Conservation (phyloP, 495 filamentous ascomycete genomes). For the Aspergillus homomorphus region DNA sequence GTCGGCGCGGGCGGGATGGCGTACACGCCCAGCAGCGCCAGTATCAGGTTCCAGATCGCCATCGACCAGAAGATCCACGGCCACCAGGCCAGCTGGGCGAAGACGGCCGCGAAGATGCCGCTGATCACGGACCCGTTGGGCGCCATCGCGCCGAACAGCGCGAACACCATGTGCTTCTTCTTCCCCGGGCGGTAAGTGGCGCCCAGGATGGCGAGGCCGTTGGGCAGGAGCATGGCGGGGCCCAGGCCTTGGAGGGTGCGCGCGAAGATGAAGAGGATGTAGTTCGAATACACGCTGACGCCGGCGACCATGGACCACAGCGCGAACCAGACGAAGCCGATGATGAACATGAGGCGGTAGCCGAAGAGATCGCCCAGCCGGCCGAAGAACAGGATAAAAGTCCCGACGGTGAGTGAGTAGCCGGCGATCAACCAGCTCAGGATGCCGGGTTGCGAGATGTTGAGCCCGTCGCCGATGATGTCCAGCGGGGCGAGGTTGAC, state of each 20-base stretch:
- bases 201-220: conserved; percentile 61
- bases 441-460: conserved; percentile 34
- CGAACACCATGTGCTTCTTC: conserved; percentile 63
- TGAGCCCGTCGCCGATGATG: conserved; percentile 47
- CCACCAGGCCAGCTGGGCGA: conserved; percentile 58
- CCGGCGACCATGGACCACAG: conserved; percentile 58
- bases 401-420: conserved; percentile 59
- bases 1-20: conserved; percentile 46
- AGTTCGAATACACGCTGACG: conserved; percentile 44
- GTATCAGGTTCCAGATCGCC: conserved; percentile 41
- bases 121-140: conserved; percentile 55
- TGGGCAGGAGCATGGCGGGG: conserved; percentile 59
- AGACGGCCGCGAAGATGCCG: conserved; percentile 46
- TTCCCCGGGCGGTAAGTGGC: conserved; percentile 49
- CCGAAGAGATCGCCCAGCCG: conserved; percentile 59
- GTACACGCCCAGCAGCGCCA: conserved; percentile 37
- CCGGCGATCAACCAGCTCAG: conserved; percentile 55
- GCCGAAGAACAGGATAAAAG: conserved; percentile 63
- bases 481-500: conserved; percentile 38
- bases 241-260: conserved; percentile 62
- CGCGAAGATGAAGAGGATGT: conserved; percentile 55
- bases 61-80: conserved; percentile 64
- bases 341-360: conserved; percentile 54
- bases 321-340: conserved; percentile 56
- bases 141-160: conserved; percentile 60